phyloP scores from a whole-genome alignment of 2,329 filamentous ascomycete species.

The Atkinsonella hypoxylon region DNA sequence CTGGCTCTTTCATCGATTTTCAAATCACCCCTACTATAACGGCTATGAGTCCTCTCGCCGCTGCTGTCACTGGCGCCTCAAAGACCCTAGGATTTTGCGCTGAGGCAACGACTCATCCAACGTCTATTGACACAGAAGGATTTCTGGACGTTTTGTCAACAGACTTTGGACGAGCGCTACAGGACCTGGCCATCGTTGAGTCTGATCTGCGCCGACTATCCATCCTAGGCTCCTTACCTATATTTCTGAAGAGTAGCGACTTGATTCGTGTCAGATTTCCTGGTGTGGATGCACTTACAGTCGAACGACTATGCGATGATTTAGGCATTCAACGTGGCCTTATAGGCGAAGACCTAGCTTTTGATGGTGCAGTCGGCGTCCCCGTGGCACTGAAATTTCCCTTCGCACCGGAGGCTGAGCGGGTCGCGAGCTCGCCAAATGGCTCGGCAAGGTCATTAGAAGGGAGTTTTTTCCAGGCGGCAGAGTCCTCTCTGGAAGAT shows the following conservation, averaged over 20 bases:
- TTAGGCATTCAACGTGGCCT: constrained; percentile 71
- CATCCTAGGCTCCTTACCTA: constrained; percentile 69
- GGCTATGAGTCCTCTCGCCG: constrained; percentile 62
- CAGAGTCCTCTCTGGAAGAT: constrained; percentile 19
- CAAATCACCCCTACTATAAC: constrained; percentile 80
- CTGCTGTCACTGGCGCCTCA: constrained; percentile 35
- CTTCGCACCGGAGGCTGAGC: constrained; percentile 52
- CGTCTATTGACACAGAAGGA: constrained; percentile 68
- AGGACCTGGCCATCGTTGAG: constrained; percentile 68
- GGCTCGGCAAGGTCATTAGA: constrained; percentile 33
- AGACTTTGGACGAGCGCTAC: constrained; percentile 78
- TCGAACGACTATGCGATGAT: constrained; percentile 77
- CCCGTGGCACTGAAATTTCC: constrained; percentile 74
- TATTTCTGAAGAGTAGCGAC: constrained; percentile 56
- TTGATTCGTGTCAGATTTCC: constrained; percentile 77
- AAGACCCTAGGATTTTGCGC: constrained; percentile 31
- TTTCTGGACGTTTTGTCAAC: constrained; percentile 75
- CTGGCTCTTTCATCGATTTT: constrained; percentile 84
- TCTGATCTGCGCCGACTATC: constrained; percentile 72
- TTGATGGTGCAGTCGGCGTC: constrained; percentile 54
- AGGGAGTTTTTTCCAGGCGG: constrained; percentile 28
- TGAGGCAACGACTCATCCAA: constrained; percentile 28
- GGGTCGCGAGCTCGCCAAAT: constrained; percentile 32
- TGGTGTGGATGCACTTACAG: constrained; percentile 72
- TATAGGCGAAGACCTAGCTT: constrained; percentile 65